Evolutionary conservation across 441 rosid genomes (phyloP).

Genomic region (Hura crepitans): DNA sequence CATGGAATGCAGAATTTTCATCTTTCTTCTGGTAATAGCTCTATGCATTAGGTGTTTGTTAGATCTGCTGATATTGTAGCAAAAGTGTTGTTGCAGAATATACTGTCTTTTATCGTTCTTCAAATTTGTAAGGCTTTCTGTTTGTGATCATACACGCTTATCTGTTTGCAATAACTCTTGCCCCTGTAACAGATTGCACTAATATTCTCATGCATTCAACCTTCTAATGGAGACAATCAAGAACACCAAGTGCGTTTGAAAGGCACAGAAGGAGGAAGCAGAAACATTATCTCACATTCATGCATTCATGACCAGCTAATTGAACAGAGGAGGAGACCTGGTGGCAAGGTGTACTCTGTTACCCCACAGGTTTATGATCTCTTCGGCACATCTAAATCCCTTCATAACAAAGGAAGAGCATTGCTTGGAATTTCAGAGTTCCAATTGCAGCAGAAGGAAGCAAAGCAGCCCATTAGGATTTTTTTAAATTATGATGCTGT

Average conservation of each 20-base stretch:
- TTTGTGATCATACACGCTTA: background rate
- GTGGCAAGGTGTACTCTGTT: constrained; percentile 72
- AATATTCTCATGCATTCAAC: constrained; percentile 45
- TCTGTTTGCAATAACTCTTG: background rate
- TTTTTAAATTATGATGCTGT: constrained; percentile 97
- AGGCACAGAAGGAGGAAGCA: constrained; percentile 42
- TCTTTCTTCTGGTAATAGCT: constrained; percentile 22
- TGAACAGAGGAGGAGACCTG: constrained; percentile 82
- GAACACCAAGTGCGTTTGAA: constrained; percentile 39
- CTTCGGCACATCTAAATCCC: constrained; percentile 33
- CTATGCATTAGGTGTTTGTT: background rate
- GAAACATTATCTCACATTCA: constrained; percentile 61
- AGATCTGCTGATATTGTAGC: constrained; percentile 25
- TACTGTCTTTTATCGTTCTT: background rate
- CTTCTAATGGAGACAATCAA: constrained; percentile 36
- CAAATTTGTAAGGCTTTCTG: constrained; percentile 9
- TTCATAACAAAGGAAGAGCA: constrained; percentile 62
- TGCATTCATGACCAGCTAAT: constrained; percentile 94
- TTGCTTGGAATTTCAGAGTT: constrained; percentile 53
- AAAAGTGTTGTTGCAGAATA: background rate
- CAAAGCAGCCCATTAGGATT: constrained; percentile 84
- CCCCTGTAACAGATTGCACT: constrained; percentile 51
- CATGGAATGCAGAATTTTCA: constrained; percentile 13
- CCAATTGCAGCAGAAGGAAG: constrained; percentile 37
- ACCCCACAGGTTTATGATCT: constrained; percentile 85